These are phyloP conservation scores for Camelina sativa DNA, from an alignment of 345 rosid species.

Conservation along the genomic window DNA sequence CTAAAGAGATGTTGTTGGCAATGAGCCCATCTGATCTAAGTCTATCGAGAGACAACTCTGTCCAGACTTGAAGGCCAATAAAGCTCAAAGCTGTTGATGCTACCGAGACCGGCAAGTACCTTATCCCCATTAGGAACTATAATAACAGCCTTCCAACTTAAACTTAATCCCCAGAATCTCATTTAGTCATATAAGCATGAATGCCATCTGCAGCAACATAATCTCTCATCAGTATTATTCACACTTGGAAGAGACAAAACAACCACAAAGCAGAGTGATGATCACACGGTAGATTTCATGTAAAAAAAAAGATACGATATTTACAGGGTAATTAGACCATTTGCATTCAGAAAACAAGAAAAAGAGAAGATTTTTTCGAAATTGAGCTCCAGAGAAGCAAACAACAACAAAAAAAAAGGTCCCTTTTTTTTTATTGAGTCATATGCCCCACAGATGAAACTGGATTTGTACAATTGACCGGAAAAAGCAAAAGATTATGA, in stretches of 20 bases:
- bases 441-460: not conserved
- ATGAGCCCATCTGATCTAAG: conserved; percentile 60
- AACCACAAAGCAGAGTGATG: not conserved
- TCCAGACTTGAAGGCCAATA: conserved; percentile 73
- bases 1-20: conserved; percentile 51
- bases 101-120: conserved; percentile 63
- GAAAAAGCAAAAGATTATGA: not conserved
- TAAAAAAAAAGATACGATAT: not conserved
- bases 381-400: conserved; percentile 22
- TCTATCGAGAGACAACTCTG: conserved; percentile 65
- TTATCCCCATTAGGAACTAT: conserved; percentile 66
- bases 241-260: not conserved
- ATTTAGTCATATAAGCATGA: conserved; percentile 47
- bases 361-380: not conserved
- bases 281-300: not conserved
- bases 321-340: not conserved
- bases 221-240: conserved; percentile 12
- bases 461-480: not conserved
- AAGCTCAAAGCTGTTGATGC: conserved; percentile 75
- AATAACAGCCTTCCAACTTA: conserved; percentile 44
- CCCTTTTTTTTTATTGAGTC: not conserved
- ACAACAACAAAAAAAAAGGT: not conserved
- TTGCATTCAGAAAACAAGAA: conserved; percentile 11
- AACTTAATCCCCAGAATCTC: conserved; percentile 51
- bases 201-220: conserved; percentile 35